phyloP scores from a whole-genome alignment of 306 rosid genomes.

The Datisca glomerata region DNA sequence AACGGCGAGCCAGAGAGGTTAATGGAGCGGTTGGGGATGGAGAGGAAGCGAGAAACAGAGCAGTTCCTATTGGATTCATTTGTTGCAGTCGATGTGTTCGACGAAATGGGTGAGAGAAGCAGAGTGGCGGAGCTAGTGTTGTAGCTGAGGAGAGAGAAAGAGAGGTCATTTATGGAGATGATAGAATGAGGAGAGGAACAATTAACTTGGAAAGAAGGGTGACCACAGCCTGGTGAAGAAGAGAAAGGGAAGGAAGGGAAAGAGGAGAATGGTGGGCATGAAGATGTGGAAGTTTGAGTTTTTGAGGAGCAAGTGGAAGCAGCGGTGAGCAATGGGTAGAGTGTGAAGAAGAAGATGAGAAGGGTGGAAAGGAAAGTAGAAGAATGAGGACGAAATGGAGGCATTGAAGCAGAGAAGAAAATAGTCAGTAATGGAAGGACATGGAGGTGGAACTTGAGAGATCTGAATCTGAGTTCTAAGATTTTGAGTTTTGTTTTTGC shows the following conservation, averaged over 20 bases:
- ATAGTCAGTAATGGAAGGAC: not conserved
- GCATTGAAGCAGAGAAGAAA: constrained; percentile 18
- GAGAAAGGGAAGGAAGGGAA: constrained; percentile 62
- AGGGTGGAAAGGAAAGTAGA: not conserved
- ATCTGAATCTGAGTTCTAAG: constrained; percentile 26
- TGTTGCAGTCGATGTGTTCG: not conserved
- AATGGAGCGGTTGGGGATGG: constrained; percentile 41
- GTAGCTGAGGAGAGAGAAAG: constrained; percentile 51
- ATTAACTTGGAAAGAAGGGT: constrained; percentile 66
- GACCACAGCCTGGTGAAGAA: constrained; percentile 59
- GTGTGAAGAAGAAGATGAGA: constrained; percentile 7
- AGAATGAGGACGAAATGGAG: constrained; percentile 4
- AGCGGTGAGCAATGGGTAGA: not conserved
- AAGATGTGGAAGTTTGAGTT: not conserved
- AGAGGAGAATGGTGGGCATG: constrained; percentile 59
- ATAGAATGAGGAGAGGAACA: constrained; percentile 44
- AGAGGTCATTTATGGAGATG: constrained; percentile 44
- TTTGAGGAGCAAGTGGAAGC: constrained; percentile 22
- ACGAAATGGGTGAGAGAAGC: constrained; percentile 33
- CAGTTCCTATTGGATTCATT: constrained; percentile 10
- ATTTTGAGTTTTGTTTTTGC: constrained; percentile 1
- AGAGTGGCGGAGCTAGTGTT: constrained; percentile 51
- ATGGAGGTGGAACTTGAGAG: not conserved
- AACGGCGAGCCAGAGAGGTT: constrained; percentile 59
- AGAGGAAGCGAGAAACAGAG: constrained; percentile 13